Base-by-base conservation (phyloP, 495 filamentous ascomycete species). In the Penicillium diatomitis region DNA sequence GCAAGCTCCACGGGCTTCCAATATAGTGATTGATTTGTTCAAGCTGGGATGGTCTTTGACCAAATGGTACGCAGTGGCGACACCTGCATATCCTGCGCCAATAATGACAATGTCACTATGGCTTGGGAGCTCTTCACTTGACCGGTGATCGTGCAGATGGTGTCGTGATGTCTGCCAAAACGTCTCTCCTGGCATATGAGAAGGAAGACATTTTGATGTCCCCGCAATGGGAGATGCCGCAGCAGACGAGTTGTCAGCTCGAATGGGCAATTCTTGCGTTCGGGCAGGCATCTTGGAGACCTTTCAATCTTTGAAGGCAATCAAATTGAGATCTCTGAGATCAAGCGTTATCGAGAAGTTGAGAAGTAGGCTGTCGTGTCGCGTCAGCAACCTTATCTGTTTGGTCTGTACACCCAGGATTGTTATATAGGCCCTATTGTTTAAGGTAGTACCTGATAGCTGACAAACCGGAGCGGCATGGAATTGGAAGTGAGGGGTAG, bases 1-100 rank as follows among this genome's bases (percentile, higher is more conserved):
- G 46, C 66, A 70, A 8, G 58, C 59, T 2, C 55, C 62, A 3
- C 69, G 64, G 4, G 68, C 67, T 32, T 73, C 68, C 30, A 71
- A 39, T 20, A 71, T 62, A 1, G 65, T 61, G 44, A 70, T 51
- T 2, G 61, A 59, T 10, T 30, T 39, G 9, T 53, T 48, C 6
- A n/a, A 41, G 7, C 43, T 44, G 4, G 35, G 47, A 20, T 47
- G 35, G 29, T 52, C 55, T 10, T 63, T 59, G 5, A 84, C 67
- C 0, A 87, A 67, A 41, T 80, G 74, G 65, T 76, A 82, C 5
- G 85, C 82, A 4, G 81, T 69, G 5, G 73, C 66, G 0, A 80
- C 71, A 10, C 85, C 85, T 6, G 80, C 84, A 50, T 86, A 86
- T 4, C 85, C 85, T 43, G 79, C 81, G 31, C 85, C 85, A 44